Evolutionary conservation across 805 yeast genomes (phyloP).

Genomic region (Candida ponderosae): DNA sequence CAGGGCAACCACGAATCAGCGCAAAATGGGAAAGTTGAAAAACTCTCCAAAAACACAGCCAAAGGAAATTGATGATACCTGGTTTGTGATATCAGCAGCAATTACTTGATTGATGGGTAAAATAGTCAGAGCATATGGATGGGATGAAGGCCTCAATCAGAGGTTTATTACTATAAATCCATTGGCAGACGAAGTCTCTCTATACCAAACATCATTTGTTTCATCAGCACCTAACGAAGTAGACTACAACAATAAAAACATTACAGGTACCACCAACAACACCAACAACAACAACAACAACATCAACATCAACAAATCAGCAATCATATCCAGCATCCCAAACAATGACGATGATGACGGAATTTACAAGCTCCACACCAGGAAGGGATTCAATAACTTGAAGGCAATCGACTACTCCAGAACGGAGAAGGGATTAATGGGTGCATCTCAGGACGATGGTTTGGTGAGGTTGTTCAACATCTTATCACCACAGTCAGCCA

Average conservation of each 20-base stretch:
- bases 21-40: too few relatives aligned
- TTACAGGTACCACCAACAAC: constrained; percentile 21
- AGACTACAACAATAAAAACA: constrained; percentile 20
- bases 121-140: constrained; percentile 17
- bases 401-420: constrained; percentile 61
- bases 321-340: constrained; percentile 4
- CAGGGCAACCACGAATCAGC: too few relatives aligned
- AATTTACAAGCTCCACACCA: constrained; percentile 43
- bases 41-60: not conserved
- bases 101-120: constrained; percentile 18
- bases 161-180: constrained; percentile 39
- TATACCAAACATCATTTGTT: constrained; percentile 56
- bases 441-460: constrained; percentile 73
- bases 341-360: constrained; percentile 31
- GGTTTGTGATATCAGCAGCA: too few relatives aligned
- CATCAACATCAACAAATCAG: constrained; percentile 11
- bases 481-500: constrained; percentile 20
- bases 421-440: constrained; percentile 47
- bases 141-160: constrained; percentile 18
- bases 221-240: constrained; percentile 2
- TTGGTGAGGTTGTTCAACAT: constrained; percentile 56
- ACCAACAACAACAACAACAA: not conserved
- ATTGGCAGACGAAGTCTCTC: constrained; percentile 68
- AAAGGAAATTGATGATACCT: too few relatives aligned
- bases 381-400: constrained; percentile 60